A percentile compares a stretch with the other conserved stretches of the same genome.
Conservation (phyloP, 169 alveolate species). For the Cyclospora cayetanensis region DNA sequence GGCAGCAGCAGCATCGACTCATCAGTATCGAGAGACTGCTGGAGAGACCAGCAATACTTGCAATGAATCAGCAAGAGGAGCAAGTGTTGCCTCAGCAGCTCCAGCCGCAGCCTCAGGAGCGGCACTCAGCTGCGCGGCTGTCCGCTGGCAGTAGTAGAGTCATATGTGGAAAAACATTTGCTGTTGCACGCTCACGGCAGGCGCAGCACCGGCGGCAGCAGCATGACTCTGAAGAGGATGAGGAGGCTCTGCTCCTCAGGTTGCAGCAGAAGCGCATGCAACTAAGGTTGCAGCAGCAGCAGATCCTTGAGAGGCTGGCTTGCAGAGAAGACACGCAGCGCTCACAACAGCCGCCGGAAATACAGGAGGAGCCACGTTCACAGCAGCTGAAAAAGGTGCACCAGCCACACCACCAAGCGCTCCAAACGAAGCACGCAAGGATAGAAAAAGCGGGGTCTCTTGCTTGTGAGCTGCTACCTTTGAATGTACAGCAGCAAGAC, state of each 20-base stretch:
- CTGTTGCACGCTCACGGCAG: slow-evolving; percentile 41
- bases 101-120: slow-evolving; percentile 27
- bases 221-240: not conserved
- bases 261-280: slow-evolving; percentile 48
- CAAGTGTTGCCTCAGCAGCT: not conserved
- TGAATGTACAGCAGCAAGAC: not conserved
- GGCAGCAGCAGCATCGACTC: not conserved
- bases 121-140: slow-evolving; percentile 34
- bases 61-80: no score
- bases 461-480: not conserved
- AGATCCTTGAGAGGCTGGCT: slow-evolving; percentile 16
- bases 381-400: slow-evolving; percentile 3
- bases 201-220: slow-evolving; percentile 8
- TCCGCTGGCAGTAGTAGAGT: not conserved
- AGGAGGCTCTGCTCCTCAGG: slow-evolving; percentile 15
- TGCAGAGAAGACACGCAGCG: no score
- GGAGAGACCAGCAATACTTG: no score
- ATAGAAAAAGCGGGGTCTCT: not conserved
- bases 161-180: slow-evolving; percentile 26
- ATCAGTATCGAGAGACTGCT: no score
- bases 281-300: slow-evolving; percentile 60
- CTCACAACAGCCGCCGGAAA: no score
- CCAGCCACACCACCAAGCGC: not conserved
- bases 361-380: not conserved
- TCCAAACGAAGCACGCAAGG: not conserved